Evolutionary conservation across 176 grass and related monocot species (phyloP).

Genomic region (Avena atlantica): DNA sequence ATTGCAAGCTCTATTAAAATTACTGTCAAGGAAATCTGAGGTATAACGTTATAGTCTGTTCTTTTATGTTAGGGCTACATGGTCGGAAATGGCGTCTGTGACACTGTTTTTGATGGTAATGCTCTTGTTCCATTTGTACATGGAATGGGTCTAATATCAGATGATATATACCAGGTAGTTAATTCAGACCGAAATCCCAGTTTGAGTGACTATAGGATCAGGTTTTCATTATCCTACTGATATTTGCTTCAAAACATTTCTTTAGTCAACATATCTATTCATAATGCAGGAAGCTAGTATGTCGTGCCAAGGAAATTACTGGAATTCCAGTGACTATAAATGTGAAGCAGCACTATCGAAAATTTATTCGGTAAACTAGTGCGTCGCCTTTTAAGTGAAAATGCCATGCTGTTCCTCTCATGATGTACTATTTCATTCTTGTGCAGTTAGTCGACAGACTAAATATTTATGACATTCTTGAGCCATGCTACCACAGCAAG

Average conservation of each 20-base stretch:
- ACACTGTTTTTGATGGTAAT: conserved; percentile 84
- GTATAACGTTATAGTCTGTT: not conserved
- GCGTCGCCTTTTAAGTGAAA: conserved; percentile 12
- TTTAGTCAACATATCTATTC: conserved; percentile 10
- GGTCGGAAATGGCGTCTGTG: conserved; percentile 91
- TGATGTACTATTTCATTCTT: conserved; percentile 30
- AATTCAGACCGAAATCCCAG: not conserved
- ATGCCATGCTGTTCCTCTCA: not conserved
- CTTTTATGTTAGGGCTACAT: conserved; percentile 74
- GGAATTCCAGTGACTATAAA: conserved; percentile 48
- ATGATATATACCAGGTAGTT: conserved; percentile 69
- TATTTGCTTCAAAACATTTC: not conserved
- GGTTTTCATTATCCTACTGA: not conserved
- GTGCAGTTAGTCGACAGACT: conserved; percentile 53
- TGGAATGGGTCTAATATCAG: conserved; percentile 94
- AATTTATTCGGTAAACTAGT: conserved; percentile 63
- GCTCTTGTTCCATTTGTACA: conserved; percentile 97
- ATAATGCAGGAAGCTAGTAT: conserved; percentile 62
- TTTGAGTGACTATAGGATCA: not conserved
- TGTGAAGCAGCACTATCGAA: conserved; percentile 50
- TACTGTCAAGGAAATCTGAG: not conserved
- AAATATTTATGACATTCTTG: conserved; percentile 96
- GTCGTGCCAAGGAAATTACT: conserved; percentile 79
- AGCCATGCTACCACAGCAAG: conserved; percentile 85
- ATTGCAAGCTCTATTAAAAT: not conserved